Evolutionary conservation across 2,329 filamentous ascomycete genomes (phyloP), one percentile per base, ranked within the genome.

Genomic region (Nigrospora osmanthi): DNA sequence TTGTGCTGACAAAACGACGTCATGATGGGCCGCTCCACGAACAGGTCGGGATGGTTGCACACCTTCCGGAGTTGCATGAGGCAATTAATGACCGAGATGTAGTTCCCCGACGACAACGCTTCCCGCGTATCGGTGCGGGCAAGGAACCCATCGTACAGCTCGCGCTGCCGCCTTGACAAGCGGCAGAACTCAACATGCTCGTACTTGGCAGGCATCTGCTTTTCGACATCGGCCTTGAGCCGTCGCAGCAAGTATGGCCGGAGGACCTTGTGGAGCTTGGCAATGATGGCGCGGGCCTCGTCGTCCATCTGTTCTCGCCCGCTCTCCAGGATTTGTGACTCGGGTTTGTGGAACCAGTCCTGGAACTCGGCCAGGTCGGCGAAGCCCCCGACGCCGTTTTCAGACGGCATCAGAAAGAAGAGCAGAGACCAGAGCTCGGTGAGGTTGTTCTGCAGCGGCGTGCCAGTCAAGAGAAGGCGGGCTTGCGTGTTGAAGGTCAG

Each of bases 201-300:
- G 59, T 95, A 95, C 63, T 98, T 98, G 49, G 81, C 90, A 0
- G 94, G 93, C 87, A 98, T 95, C 62, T 98, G 93, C 68, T 97
- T 96, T 68, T 98, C 94, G 6, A 98, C 93, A 59, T 98, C 93
- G 38, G 89, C 87, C 67, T 98, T 98, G 46, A 98, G 71, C 45
- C 93, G 82, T 42, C 93, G 83, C 7, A 98, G 75, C 11, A 98
- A 76, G 58, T 96, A 97, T 0, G 93, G 93, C 2, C 94, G 82
- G 11, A 98, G 73, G 17, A 97, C 89, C 53, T 94, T 89, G 68
- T 98, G 94, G 5, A 98, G 77, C 62, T 97, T 95, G 38, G 83
- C 82, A 52, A 98, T 94, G 53, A 96, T 90, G 46, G 85, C 85
- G 54, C 89, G 87, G 12, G 90, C 89, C 64, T 98, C 91, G 11